Evolutionary conservation across 1,284 basidiomycete species (phyloP).

Genomic region (Cryptococcus neoformans): DNA sequence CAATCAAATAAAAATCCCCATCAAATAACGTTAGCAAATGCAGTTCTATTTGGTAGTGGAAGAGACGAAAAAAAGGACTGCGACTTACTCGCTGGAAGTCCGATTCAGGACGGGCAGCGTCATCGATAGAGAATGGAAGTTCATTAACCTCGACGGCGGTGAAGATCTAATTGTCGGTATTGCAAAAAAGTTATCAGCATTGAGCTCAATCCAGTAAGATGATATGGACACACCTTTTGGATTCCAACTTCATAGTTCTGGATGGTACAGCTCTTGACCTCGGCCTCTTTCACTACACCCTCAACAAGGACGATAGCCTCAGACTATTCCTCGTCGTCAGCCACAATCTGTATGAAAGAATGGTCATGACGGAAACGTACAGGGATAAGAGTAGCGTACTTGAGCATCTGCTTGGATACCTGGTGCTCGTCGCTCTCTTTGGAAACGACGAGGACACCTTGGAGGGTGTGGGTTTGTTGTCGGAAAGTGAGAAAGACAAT

Average conservation of each 20-base stretch:
- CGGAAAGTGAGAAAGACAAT: conserved; percentile 93
- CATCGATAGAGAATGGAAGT: conserved; percentile 90
- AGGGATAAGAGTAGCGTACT: conserved; percentile 76
- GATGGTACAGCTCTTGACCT: conserved; percentile 86
- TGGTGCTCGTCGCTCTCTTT: conserved; percentile 61
- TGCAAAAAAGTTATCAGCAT: not conserved
- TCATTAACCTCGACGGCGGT: conserved; percentile 70
- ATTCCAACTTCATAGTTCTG: conserved; percentile 87
- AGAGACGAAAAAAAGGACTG: not conserved
- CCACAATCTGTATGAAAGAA: not conserved
- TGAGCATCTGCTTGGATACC: conserved; percentile 97
- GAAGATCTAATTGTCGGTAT: conserved; percentile 60
- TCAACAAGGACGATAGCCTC: conserved; percentile 94
- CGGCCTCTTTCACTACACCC: conserved; percentile 74
- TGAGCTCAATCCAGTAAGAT: not conserved
- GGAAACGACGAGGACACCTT: conserved; percentile 71
- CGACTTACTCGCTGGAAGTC: conserved; percentile 55
- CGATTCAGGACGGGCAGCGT: conserved; percentile 79
- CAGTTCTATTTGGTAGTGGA: not conserved
- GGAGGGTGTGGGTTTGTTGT: conserved; percentile 84
- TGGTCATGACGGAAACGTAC: conserved; percentile 16
- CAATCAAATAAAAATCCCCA: not conserved
- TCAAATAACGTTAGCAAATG: not conserved
- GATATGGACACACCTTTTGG: conserved; percentile 58
- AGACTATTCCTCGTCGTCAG: conserved; percentile 43